Evolutionary conservation across 2,329 filamentous ascomycete species (phyloP).

Genomic region (Fusarium nematophilum): DNA sequence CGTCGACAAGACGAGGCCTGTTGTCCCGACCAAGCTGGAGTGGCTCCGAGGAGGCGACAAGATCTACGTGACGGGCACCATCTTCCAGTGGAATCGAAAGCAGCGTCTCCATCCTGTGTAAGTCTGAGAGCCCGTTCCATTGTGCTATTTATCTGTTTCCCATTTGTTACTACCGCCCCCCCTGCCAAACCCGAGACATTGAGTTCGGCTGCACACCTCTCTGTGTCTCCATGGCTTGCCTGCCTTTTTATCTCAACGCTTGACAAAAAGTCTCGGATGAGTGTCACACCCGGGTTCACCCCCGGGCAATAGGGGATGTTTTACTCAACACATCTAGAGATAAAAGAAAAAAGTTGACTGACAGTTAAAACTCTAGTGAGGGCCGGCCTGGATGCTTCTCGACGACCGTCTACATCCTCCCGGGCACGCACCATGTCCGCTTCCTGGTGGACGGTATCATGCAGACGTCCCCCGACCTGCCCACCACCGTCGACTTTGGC

Average conservation of each 20-base stretch:
- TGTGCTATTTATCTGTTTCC: conserved; percentile 3
- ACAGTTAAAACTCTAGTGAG: conserved; percentile 54
- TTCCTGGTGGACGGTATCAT: conserved; percentile 96
- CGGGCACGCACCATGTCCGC: conserved; percentile 95
- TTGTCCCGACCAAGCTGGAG: conserved; percentile 85
- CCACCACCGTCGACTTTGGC: conserved; percentile 96
- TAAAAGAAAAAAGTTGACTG: conserved; percentile 32
- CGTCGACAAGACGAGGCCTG: conserved; percentile 78
- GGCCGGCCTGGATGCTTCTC: conserved; percentile 74
- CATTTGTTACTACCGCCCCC: conserved; percentile 13
- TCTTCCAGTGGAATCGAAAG: conserved; percentile 97
- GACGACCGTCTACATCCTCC: conserved; percentile 83
- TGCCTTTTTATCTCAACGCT: too few relatives aligned
- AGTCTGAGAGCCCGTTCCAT: conserved; percentile 53
- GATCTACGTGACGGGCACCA: conserved; percentile 96
- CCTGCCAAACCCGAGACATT: conserved; percentile 42
- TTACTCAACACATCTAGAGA: conserved; percentile 1
- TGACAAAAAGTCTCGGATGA: conserved; percentile 34
- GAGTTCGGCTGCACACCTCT: conserved; percentile 34
- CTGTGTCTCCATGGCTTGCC: conserved; percentile 42
- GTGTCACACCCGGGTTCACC: conserved; percentile 36
- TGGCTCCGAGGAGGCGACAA: conserved; percentile 88
- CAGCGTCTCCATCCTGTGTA: conserved; percentile 88
- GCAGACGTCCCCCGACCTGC: conserved; percentile 86
- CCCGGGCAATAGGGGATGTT: too few relatives aligned